Evolutionary conservation across 2,329 filamentous ascomycete genomes (phyloP).

Genomic region (Venturia asperata): DNA sequence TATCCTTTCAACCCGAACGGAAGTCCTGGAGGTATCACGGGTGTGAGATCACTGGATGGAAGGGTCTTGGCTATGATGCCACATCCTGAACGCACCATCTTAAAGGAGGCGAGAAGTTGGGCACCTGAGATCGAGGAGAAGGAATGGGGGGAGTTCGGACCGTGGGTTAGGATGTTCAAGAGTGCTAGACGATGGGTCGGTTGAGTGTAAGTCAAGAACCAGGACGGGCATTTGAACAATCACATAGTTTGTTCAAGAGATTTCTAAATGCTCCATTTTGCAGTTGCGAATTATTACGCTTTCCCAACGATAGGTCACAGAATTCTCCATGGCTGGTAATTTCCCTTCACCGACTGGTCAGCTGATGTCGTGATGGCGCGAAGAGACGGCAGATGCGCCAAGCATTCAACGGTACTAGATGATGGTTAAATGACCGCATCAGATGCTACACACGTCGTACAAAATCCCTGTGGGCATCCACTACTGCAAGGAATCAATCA

Average conservation of each 20-base stretch:
- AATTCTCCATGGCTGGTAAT: not conserved
- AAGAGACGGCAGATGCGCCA: not conserved
- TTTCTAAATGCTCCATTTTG: not conserved
- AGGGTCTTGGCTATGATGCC: slow-evolving; percentile 87
- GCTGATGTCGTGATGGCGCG: not conserved
- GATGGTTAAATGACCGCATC: not conserved
- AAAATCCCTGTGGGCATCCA: not conserved
- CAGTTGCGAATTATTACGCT: not conserved
- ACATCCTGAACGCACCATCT: slow-evolving; percentile 82
- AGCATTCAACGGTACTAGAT: not conserved
- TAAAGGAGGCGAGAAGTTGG: slow-evolving; percentile 72
- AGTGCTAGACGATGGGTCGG: slow-evolving; percentile 86
- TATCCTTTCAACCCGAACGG: slow-evolving; percentile 92
- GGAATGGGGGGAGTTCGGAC: slow-evolving; percentile 73
- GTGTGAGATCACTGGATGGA: slow-evolving; percentile 68
- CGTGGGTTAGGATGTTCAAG: slow-evolving; percentile 80
- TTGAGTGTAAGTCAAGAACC: slow-evolving; percentile 27
- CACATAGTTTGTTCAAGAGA: too few species aligned
- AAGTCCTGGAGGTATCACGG: slow-evolving; percentile 72
- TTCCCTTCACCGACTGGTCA: not conserved
- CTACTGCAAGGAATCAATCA: not conserved
- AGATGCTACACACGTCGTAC: not conserved
- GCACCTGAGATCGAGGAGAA: slow-evolving; percentile 54
- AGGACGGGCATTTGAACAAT: too few species aligned
- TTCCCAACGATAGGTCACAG: not conserved